These are phyloP conservation scores for Talaromyces borbonicus DNA, from an alignment of 495 filamentous ascomycete genomes.

Conservation along the genomic window DNA sequence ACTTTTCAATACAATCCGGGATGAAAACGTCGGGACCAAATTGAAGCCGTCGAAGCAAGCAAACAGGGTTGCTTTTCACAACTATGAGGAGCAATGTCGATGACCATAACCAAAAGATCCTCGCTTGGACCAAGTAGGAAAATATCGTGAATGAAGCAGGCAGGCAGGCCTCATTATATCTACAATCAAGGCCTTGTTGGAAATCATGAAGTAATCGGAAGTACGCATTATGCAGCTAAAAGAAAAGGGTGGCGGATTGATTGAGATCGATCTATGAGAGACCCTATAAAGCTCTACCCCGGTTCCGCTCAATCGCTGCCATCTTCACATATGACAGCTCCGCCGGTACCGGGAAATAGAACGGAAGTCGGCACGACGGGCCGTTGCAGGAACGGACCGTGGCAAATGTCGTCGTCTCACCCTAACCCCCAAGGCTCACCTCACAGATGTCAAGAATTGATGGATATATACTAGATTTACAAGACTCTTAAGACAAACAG, in stretches of 20 bases:
- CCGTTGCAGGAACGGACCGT: not conserved
- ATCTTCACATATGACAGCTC: not conserved
- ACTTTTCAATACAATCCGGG: too few species aligned
- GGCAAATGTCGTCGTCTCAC: too few species aligned
- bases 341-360: not conserved
- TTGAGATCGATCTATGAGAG: not conserved
- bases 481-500: too few species aligned
- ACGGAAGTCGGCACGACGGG: not conserved
- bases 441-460: too few species aligned
- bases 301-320: not conserved
- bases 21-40: too few species aligned
- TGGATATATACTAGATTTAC: too few species aligned
- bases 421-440: too few species aligned
- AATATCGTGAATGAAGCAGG: not conserved
- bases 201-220: not conserved
- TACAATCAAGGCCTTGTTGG: not conserved
- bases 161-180: not conserved
- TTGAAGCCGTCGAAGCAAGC: too few species aligned
- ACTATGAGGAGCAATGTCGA: too few species aligned
- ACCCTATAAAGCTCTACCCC: not conserved
- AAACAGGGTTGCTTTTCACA: too few species aligned
- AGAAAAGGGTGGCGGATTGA: not conserved
- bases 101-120: too few species aligned
- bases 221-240: conserved; percentile 1
- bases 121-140: too few species aligned